Percentiles rank a stretch among this genome's conserved stretches.
Conservation (phyloP, 2,329 filamentous ascomycete species). For the Hymenoscyphus scutula region DNA sequence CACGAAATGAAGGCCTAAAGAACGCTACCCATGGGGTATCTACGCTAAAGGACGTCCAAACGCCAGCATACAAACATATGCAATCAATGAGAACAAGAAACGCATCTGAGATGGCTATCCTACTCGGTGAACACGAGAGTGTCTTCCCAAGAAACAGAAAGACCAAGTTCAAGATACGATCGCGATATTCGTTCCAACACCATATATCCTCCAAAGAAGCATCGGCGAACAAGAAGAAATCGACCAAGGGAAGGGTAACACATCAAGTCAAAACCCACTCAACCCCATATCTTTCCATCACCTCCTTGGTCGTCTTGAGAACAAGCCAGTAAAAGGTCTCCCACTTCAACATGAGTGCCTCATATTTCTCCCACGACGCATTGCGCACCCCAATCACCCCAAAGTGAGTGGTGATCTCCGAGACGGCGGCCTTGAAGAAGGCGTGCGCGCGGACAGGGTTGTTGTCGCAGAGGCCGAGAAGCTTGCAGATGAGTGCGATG, state of each 20-base stretch:
- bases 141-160: not conserved
- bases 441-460: not conserved
- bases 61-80: slow-evolving; percentile 3
- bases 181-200: not conserved
- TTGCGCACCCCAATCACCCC: not conserved
- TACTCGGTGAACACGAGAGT: slow-evolving; percentile 1
- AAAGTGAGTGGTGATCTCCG: not conserved
- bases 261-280: not conserved
- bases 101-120: not conserved
- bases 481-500: not conserved
- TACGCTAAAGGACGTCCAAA: not conserved
- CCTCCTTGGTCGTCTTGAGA: not conserved
- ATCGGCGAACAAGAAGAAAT: not conserved
- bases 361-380: not conserved
- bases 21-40: not conserved
- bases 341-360: not conserved
- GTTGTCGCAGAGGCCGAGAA: slow-evolving; percentile 6
- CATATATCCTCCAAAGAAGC: not conserved
- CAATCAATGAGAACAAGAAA: not conserved
- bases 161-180: not conserved
- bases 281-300: not conserved
- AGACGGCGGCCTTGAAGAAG: not conserved
- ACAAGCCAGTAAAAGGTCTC: not conserved
- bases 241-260: not conserved
- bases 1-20: not conserved